Evolutionary conservation across 441 rosid genomes (phyloP).

Genomic region (Francoa sonchifolia): DNA sequence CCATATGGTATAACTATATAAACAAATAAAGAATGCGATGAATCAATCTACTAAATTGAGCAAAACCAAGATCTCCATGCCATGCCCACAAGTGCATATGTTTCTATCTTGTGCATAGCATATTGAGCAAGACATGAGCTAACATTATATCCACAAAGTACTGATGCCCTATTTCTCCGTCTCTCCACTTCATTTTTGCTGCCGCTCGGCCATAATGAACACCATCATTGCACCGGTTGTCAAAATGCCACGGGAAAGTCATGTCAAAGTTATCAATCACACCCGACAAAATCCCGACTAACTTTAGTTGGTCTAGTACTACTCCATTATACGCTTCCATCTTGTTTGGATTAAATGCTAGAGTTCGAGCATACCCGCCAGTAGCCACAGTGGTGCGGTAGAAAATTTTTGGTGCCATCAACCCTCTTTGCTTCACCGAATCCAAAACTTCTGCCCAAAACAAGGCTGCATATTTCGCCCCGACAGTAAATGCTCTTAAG

Average conservation of each 20-base stretch:
- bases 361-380: conserved; percentile 65
- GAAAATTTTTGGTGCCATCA: conserved; percentile 42
- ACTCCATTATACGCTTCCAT: conserved; percentile 81
- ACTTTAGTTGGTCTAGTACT: conserved; percentile 54
- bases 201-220: conserved; percentile 94
- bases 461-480: conserved; percentile 54
- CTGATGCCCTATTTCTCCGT: conserved; percentile 91
- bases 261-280: conserved; percentile 81
- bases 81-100: no score
- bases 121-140: conserved; percentile 69
- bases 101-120: conserved; percentile 36
- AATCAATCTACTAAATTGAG: no score
- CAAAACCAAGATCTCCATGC: no score
- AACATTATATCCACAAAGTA: conserved; percentile 93
- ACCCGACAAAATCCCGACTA: conserved; percentile 42
- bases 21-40: no score
- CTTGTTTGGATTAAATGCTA: conserved; percentile 76
- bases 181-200: conserved; percentile 70
- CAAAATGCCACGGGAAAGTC: conserved; percentile 92
- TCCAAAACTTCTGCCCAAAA: conserved; percentile 71
- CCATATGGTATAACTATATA: no score
- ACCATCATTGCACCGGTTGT: conserved; percentile 80
- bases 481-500: conserved; percentile 37
- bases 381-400: conserved; percentile 80
- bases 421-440: conserved; percentile 42